Percentiles rank a stretch among this genome's conserved stretches.
phyloP scores from a whole-genome alignment of 2,329 filamentous ascomycete genomes.

The Fusarium domesticum region DNA sequence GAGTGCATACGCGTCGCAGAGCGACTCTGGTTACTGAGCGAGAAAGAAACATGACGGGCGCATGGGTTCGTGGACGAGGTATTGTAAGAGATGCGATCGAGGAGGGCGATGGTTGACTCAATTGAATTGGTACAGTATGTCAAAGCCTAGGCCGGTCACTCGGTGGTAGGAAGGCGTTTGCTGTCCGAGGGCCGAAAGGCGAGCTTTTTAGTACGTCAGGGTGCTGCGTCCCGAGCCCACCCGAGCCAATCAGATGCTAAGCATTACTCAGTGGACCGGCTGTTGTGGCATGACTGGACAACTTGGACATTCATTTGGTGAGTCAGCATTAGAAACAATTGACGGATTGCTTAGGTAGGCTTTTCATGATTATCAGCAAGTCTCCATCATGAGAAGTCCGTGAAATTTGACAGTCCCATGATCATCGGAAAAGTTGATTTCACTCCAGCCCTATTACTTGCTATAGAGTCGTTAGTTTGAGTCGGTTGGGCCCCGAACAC shows the following conservation, averaged over 20 bases:
- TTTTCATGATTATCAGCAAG: too few relatives aligned
- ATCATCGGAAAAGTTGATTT: too few relatives aligned
- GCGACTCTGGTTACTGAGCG: conserved; percentile 41
- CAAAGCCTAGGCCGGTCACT: conserved; percentile 22
- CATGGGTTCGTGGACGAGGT: conserved; percentile 19
- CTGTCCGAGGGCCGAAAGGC: conserved; percentile 27
- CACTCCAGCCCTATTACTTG: too few relatives aligned
- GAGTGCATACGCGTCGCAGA: conserved; percentile 39
- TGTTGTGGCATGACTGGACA: conserved; percentile 12
- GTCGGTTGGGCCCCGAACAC: too few relatives aligned
- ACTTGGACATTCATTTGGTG: too few relatives aligned
- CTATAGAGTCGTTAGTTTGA: too few relatives aligned
- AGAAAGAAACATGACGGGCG: conserved; percentile 43
- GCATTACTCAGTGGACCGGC: conserved; percentile 32
- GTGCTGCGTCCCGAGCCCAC: conserved; percentile 29
- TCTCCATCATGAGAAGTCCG: too few relatives aligned
- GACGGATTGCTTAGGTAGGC: too few relatives aligned
- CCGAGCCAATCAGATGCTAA: conserved; percentile 37
- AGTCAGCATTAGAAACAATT: too few relatives aligned
- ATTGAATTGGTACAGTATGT: conserved; percentile 19
- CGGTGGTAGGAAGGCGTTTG: conserved; percentile 33
- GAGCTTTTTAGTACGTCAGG: conserved; percentile 22
- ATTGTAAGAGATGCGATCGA: neutral
- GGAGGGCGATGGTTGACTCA: neutral
- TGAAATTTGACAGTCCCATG: too few relatives aligned